Percentiles rank a stretch among this genome's conserved stretches.
These are phyloP conservation scores for Beauveria bassiana DNA, from an alignment of 2,329 filamentous ascomycete species.

Conservation along the genomic window DNA sequence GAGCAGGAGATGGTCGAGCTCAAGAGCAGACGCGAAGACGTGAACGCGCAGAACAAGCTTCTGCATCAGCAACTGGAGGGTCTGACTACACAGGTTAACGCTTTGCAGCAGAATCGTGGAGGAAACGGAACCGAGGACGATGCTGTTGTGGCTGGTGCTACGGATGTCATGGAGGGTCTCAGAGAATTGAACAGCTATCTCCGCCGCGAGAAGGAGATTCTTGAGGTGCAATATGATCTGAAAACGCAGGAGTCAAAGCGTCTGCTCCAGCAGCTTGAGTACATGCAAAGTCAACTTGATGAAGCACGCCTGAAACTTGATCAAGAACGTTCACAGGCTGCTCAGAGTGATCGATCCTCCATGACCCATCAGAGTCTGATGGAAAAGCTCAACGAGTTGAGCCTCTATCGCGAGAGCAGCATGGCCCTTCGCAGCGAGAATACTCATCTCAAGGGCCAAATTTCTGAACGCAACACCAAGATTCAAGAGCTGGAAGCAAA, in stretches of 20 bases:
- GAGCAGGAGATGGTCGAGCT: constrained; percentile 79
- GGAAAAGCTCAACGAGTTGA: constrained; percentile 91
- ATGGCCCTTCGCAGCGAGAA: constrained; percentile 83
- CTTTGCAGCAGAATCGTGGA: constrained; percentile 68
- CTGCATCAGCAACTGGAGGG: constrained; percentile 84
- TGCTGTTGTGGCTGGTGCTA: constrained; percentile 41
- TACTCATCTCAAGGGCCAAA: constrained; percentile 66
- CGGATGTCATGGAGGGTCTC: constrained; percentile 63
- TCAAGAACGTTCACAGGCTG: constrained; percentile 72
- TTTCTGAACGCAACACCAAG: constrained; percentile 66
- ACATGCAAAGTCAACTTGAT: constrained; percentile 80
- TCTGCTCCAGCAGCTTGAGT: constrained; percentile 82
- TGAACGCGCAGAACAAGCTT: constrained; percentile 81
- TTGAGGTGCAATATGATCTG: constrained; percentile 92
- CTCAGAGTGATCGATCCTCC: constrained; percentile 64
- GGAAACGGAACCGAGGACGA: constrained; percentile 45
- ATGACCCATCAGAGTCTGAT: constrained; percentile 83
- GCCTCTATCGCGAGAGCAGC: constrained; percentile 91
- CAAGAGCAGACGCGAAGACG: constrained; percentile 71
- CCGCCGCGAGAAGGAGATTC: constrained; percentile 91
- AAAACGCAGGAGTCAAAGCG: constrained; percentile 83
- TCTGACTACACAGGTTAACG: constrained; percentile 69
- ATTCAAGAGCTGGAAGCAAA: constrained; percentile 66
- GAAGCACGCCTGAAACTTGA: constrained; percentile 83
- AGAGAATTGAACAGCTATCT: constrained; percentile 89